Percentiles rank a stretch among this genome's conserved stretches.
Evolutionary conservation across 2,329 filamentous ascomycete species (phyloP).

Genomic region (Monosporascus cannonballus): DNA sequence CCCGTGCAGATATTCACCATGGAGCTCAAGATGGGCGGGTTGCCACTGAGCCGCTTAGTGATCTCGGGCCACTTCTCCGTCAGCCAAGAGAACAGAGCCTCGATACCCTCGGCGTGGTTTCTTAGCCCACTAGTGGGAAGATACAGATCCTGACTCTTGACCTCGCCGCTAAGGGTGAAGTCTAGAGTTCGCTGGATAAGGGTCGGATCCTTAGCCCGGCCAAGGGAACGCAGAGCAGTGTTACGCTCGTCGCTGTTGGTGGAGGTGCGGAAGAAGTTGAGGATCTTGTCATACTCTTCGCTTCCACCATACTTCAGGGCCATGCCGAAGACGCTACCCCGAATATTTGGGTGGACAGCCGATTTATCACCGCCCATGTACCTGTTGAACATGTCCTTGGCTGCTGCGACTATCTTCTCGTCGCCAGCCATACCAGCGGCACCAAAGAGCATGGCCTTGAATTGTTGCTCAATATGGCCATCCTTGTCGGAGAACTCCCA

Average conservation of each 20-base stretch:
- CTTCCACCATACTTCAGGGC: slow-evolving; percentile 77
- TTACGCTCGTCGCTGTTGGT: slow-evolving; percentile 84
- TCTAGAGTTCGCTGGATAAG: slow-evolving; percentile 77
- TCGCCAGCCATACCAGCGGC: slow-evolving; percentile 77
- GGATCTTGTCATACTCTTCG: slow-evolving; percentile 75
- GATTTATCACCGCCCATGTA: slow-evolving; percentile 72
- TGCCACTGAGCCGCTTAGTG: slow-evolving; percentile 76
- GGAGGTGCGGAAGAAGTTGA: slow-evolving; percentile 69
- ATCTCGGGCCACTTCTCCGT: slow-evolving; percentile 84
- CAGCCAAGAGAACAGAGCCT: slow-evolving; percentile 78
- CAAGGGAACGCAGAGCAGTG: slow-evolving; percentile 77
- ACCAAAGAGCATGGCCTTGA: slow-evolving; percentile 88
- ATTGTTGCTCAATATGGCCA: slow-evolving; percentile 86
- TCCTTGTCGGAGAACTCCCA: slow-evolving; percentile 84
- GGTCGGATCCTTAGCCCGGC: slow-evolving; percentile 68
- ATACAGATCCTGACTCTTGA: slow-evolving; percentile 94
- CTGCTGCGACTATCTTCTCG: slow-evolving; percentile 67
- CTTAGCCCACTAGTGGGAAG: slow-evolving; percentile 77
- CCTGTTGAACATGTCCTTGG: slow-evolving; percentile 85
- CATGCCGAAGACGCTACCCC: slow-evolving; percentile 80
- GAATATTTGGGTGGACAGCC: slow-evolving; percentile 88
- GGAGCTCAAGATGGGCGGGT: slow-evolving; percentile 75
- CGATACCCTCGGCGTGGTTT: slow-evolving; percentile 69
- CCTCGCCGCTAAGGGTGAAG: slow-evolving; percentile 69
- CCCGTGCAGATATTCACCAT: slow-evolving; percentile 79